phyloP scores from a whole-genome alignment of 805 yeast genomes.

The Saccharomycopsis sp. region DNA sequence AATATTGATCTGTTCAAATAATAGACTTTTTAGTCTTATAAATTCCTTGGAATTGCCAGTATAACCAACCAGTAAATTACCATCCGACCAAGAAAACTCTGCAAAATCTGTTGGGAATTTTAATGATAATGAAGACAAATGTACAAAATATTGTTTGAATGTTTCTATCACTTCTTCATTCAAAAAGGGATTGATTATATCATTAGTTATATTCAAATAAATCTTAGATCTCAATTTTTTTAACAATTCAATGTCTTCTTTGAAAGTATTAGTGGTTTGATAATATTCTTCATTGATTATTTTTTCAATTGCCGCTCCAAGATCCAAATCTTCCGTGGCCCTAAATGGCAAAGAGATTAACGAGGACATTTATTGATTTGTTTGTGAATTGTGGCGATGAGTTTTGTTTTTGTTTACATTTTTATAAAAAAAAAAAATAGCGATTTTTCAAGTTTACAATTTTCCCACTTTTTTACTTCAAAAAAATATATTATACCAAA shows the following conservation, averaged over 20 bases:
- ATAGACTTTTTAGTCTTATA: slow-evolving; percentile 35
- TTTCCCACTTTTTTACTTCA: too few relatives aligned
- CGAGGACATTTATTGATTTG: too few relatives aligned
- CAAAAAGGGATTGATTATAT: slow-evolving; percentile 27
- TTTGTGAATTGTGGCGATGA: too few relatives aligned
- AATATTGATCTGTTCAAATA: slow-evolving; percentile 52
- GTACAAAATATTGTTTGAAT: slow-evolving; percentile 37
- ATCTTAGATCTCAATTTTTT: slow-evolving; percentile 31
- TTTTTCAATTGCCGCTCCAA: slow-evolving; percentile 30
- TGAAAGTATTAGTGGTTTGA: slow-evolving; percentile 33
- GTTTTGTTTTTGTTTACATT: too few relatives aligned
- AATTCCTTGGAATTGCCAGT: slow-evolving; percentile 36
- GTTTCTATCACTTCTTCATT: slow-evolving; percentile 28
- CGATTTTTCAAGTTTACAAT: too few relatives aligned
- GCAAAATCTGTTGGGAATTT: slow-evolving; percentile 59
- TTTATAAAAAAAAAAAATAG: too few relatives aligned
- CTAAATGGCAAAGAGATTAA: slow-evolving; percentile 51
- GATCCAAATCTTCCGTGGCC: slow-evolving; percentile 31
- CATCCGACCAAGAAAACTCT: slow-evolving; percentile 54
- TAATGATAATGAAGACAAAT: slow-evolving; percentile 31
- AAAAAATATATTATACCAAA: too few relatives aligned
- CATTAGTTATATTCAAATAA: slow-evolving; percentile 17
- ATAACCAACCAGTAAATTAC: slow-evolving; percentile 9
- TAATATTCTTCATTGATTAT: slow-evolving; percentile 39
- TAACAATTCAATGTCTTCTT: slow-evolving; percentile 33